Percentiles rank a stretch among this genome's conserved stretches.
phyloP scores from a whole-genome alignment of 306 rosid genomes.

The Calophaca sinica region DNA sequence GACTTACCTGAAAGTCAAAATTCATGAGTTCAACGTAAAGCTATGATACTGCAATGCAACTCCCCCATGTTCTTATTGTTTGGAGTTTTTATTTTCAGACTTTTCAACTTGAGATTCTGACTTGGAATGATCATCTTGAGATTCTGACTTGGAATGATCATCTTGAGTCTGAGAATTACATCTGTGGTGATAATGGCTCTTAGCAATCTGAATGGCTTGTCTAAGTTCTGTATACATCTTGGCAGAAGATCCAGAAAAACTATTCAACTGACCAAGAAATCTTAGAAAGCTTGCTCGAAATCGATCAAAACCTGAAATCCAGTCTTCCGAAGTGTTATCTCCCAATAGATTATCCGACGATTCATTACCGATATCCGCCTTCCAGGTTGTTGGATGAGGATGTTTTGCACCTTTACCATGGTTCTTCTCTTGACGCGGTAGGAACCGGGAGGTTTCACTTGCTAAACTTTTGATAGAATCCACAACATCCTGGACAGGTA shows the following conservation, averaged over 20 bases:
- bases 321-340: constrained; percentile 57
- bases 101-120: constrained; percentile 49
- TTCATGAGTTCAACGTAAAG: constrained; percentile 4
- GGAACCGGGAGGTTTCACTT: constrained; percentile 59
- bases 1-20: constrained; percentile 41
- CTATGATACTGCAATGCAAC: constrained; percentile 38
- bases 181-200: constrained; percentile 44
- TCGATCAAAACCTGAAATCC: constrained; percentile 61
- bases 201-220: constrained; percentile 51
- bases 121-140: constrained; percentile 50
- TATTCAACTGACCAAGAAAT: constrained; percentile 57
- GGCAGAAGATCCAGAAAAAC: constrained; percentile 66
- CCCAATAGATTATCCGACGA: constrained; percentile 56
- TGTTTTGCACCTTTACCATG: constrained; percentile 57
- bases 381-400: constrained; percentile 51
- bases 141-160: constrained; percentile 50
- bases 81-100: constrained; percentile 9
- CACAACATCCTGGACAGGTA: constrained; percentile 58
- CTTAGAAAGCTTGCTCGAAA: constrained; percentile 63
- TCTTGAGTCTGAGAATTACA: constrained; percentile 45
- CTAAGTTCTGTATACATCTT: constrained; percentile 64
- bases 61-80: constrained; percentile 7
- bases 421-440: constrained; percentile 77
- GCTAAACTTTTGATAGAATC: constrained; percentile 69
- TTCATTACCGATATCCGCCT: constrained; percentile 52